These are phyloP conservation scores for Parachlorella kessleri DNA, from an alignment of 139 green algal genomes.

Conservation along the genomic window DNA sequence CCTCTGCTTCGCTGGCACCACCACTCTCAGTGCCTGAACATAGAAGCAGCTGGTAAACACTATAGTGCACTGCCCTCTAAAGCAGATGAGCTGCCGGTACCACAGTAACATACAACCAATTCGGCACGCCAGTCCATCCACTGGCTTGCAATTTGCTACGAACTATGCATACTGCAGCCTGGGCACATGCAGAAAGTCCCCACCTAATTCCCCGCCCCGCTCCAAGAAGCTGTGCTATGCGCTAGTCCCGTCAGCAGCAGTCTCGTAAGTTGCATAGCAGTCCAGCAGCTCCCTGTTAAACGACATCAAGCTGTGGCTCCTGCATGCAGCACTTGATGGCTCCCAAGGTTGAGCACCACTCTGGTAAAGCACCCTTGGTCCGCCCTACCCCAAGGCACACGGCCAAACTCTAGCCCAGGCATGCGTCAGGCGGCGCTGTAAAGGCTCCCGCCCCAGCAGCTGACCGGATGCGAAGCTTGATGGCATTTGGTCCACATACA, in stretches of 20 bases:
- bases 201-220: background rate
- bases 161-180: too few relatives aligned
- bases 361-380: too few relatives aligned
- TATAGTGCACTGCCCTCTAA: too few relatives aligned
- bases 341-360: constrained; percentile 91
- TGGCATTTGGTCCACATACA: background rate
- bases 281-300: constrained; percentile 90
- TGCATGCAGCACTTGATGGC: constrained; percentile 93
- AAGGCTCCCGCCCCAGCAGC: background rate
- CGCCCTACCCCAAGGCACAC: background rate
- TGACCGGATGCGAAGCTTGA: background rate
- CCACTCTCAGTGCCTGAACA: too few relatives aligned
- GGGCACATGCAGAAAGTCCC: background rate
- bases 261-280: constrained; percentile 77
- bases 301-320: constrained; percentile 91
- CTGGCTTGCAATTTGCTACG: too few relatives aligned
- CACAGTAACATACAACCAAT: too few relatives aligned
- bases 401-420: background rate
- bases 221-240: constrained; percentile 75
- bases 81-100: too few relatives aligned
- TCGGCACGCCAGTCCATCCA: too few relatives aligned
- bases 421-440: background rate
- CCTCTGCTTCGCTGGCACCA: too few relatives aligned
- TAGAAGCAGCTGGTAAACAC: too few relatives aligned
- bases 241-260: constrained; percentile 77